phyloP scores from a whole-genome alignment of 768 basidiomycete species.

The Auricularia heimuer region DNA sequence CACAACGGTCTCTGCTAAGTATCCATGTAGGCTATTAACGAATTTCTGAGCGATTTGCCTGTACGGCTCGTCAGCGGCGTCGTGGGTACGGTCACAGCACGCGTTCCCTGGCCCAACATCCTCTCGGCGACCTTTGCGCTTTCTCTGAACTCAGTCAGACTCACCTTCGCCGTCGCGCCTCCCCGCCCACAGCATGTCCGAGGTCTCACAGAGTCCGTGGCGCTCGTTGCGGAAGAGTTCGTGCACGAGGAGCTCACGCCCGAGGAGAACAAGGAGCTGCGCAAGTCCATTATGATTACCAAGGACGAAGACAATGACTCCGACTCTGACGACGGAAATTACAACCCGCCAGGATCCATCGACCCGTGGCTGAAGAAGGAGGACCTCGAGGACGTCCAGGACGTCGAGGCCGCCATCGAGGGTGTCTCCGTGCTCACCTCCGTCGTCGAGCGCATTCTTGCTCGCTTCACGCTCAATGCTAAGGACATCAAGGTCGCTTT shows the following conservation, averaged over 20 bases:
- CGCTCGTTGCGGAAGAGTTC: constrained; percentile 78
- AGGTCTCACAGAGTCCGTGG: constrained; percentile 69
- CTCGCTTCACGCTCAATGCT: constrained; percentile 70
- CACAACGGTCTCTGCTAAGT: not conserved
- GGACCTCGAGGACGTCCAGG: constrained; percentile 22
- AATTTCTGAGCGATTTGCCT: constrained; percentile 53
- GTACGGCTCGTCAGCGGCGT: constrained; percentile 59
- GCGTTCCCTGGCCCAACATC: constrained; percentile 80
- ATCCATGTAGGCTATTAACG: constrained; percentile 64
- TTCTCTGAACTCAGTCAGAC: constrained; percentile 55
- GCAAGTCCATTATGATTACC: constrained; percentile 41
- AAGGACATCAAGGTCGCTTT: constrained; percentile 57
- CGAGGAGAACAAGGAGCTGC: constrained; percentile 59
- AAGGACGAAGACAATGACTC: constrained; percentile 5
- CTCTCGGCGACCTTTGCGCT: constrained; percentile 63
- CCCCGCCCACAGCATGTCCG: constrained; percentile 1
- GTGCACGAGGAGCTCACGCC: constrained; percentile 70
- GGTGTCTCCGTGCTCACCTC: constrained; percentile 76
- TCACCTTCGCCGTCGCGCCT: constrained; percentile 44
- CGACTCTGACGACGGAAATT: constrained; percentile 9
- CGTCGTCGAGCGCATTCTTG: constrained; percentile 68
- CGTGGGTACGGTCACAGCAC: constrained; percentile 63
- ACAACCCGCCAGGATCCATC: constrained; percentile 44
- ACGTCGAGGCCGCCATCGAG: constrained; percentile 43
- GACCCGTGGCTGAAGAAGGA: constrained; percentile 34